Evolutionary conservation across 1,139 yeast species (phyloP).

Genomic region (Yamadazyma triangularis): DNA sequence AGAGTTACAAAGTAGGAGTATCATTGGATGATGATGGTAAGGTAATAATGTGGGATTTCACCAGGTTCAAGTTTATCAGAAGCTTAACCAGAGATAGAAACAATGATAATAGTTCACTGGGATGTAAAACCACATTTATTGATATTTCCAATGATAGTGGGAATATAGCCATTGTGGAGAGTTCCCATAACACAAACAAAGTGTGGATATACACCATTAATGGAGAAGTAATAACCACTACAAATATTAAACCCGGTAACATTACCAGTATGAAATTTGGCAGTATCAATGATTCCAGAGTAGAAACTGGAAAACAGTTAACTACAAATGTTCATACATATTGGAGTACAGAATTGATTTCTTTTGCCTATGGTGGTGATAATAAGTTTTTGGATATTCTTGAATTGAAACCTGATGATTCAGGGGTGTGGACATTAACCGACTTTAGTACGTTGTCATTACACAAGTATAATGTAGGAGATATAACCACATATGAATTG

Average conservation of each 20-base stretch:
- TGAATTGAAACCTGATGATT: slow-evolving; percentile 18
- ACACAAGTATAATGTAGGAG: slow-evolving; percentile 14
- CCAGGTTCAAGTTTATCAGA: slow-evolving; percentile 46
- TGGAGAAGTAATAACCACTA: slow-evolving; percentile 38
- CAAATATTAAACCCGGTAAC: slow-evolving; percentile 13
- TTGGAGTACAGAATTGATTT: slow-evolving; percentile 34
- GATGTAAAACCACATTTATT: slow-evolving; percentile 19
- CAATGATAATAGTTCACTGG: slow-evolving; percentile 21
- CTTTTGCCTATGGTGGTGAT: slow-evolving; percentile 19
- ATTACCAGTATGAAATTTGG: slow-evolving; percentile 29
- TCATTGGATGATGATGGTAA: slow-evolving; percentile 49
- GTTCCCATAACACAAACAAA: slow-evolving; percentile 5
- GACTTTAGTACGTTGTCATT: slow-evolving; percentile 13
- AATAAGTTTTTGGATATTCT: slow-evolving; percentile 18
- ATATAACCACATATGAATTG: slow-evolving; percentile 25
- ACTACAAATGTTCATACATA: slow-evolving; percentile 25
- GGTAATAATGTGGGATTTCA: slow-evolving; percentile 57
- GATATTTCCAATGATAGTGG: slow-evolving; percentile 57
- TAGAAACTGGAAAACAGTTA: slow-evolving; percentile 21
- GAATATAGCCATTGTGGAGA: slow-evolving; percentile 34
- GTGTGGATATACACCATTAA: slow-evolving; percentile 49
- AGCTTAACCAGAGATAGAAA: too few relatives aligned
- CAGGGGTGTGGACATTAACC: slow-evolving; percentile 19
- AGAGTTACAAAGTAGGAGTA: slow-evolving; percentile 48
- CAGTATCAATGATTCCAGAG: slow-evolving; percentile 24